Evolutionary conservation across 345 rosid genomes (phyloP).

Genomic region (Euclidium syriacum): DNA sequence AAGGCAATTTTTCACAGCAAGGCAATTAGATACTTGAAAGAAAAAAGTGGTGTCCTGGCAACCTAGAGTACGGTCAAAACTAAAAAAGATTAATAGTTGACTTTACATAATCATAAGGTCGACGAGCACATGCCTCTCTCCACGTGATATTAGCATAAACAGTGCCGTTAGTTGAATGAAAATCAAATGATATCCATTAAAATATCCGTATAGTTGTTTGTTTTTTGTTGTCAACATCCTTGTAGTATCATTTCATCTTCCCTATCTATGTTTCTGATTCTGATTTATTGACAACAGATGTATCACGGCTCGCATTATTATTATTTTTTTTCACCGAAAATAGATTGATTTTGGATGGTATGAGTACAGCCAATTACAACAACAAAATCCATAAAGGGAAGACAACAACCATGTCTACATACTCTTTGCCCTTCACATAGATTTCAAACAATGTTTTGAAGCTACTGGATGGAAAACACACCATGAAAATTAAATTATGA

Average conservation of each 20-base stretch:
- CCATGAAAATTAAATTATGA: too few relatives aligned
- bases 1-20: background rate
- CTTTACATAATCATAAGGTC: conserved; percentile 23
- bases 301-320: background rate
- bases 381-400: too few relatives aligned
- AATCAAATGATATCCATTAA: background rate
- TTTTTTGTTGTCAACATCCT: background rate
- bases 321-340: too few relatives aligned
- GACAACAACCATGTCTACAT: too few relatives aligned
- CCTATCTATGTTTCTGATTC: background rate
- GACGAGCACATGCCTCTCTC: conserved; percentile 22
- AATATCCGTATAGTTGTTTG: background rate
- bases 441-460: too few relatives aligned
- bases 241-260: background rate
- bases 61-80: conserved; percentile 21
- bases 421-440: too few relatives aligned
- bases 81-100: conserved; percentile 19
- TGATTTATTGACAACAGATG: background rate
- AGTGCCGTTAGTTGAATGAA: conserved; percentile 21
- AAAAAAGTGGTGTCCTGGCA: background rate
- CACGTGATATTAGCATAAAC: conserved; percentile 30
- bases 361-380: too few relatives aligned
- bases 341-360: too few relatives aligned
- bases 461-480: too few relatives aligned
- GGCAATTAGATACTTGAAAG: background rate